Evolutionary conservation across 352 stramenopile species (phyloP), one percentile per base, ranked within the genome.

Genomic region (Phytophthora crassamura): DNA sequence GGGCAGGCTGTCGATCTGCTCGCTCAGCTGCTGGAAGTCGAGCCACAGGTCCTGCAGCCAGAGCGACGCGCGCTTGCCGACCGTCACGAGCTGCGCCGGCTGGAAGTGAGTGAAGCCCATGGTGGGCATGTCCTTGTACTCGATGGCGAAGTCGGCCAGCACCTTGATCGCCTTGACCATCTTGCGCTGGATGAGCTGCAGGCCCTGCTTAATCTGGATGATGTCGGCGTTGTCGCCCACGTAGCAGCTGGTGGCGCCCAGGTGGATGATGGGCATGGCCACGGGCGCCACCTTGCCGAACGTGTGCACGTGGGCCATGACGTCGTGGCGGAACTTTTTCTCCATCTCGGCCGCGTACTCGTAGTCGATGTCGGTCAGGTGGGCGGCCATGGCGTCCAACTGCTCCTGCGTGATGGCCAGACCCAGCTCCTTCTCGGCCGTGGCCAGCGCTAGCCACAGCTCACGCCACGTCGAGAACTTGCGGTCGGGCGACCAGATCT

Each of bases 31-130:
- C 76, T 99, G 87, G 53, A 98, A 97, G 80, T 99, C 97, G 28
- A 99, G 83, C 64, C 98, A 87, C 28, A 99, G 78, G 77, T 99
- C 97, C 75, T 99, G 97, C 69, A 99, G 97, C 97, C 97, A 99
- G 8, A 99, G 87, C 36, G 93, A 97, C 38, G 91, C 93, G 43
- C 98, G 91, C 83, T 99, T 99, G 62, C 98, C 98, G 7, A 99
- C 97, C 2, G 98, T 95, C n/a, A 98, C 98, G 9, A 99, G 86
- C 77, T 99, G 98, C 53, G 98, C 98, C 34, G 97, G 97, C 80
- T 99, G 98, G 78, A 99, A 99, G 82, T 99, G 98, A 35, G 98
- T 99, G 71, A 99, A 99, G 28, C 98, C 98, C 75, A 99, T 95
- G 8, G 98, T 99, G 30, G 97, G 96, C 74, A 99, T 90, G 75